Evolutionary conservation across 139 green algal species (phyloP).

Genomic region (Chlorella sp.): DNA sequence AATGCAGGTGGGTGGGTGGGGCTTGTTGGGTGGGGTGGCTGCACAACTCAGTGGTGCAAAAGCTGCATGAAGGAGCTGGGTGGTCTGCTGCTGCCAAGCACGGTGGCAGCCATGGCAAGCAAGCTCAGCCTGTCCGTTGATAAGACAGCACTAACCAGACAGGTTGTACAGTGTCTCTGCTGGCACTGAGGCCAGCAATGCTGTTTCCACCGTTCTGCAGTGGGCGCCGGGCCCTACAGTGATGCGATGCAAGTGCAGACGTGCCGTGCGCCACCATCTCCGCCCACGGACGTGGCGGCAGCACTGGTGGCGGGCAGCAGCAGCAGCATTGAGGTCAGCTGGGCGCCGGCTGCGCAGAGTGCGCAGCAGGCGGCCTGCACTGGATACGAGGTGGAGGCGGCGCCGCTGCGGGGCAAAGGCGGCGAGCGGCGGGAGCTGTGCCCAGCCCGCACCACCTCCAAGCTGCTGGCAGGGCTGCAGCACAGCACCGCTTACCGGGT

Average conservation of each 20-base stretch:
- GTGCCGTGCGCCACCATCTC: slow-evolving; percentile 36
- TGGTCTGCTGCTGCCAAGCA: no score
- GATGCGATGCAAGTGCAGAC: slow-evolving; percentile 30
- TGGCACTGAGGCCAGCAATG: no score
- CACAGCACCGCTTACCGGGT: slow-evolving; percentile 42
- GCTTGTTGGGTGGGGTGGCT: no score
- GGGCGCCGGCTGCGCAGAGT: slow-evolving; percentile 28
- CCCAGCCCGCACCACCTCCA: neutral
- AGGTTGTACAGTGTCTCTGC: no score
- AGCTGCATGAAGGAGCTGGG: no score
- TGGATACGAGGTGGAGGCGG: slow-evolving; percentile 56
- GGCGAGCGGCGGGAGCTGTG: slow-evolving; percentile 26
- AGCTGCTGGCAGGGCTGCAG: slow-evolving; percentile 36
- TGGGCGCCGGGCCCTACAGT: slow-evolving; percentile 52
- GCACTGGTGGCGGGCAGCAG: neutral
- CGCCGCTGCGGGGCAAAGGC: neutral
- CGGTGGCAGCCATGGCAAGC: no score
- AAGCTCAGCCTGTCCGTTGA: no score
- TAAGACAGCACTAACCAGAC: no score
- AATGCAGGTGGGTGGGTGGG: slow-evolving; percentile 41
- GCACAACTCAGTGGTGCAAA: no score
- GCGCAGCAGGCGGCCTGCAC: slow-evolving; percentile 34
- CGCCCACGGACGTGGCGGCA: slow-evolving; percentile 24
- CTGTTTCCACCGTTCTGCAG: slow-evolving; percentile 3
- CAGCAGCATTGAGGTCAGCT: slow-evolving; percentile 36